Evolutionary conservation across 768 basidiomycete genomes (phyloP).

Genomic region (Dentipellis fragilis): DNA sequence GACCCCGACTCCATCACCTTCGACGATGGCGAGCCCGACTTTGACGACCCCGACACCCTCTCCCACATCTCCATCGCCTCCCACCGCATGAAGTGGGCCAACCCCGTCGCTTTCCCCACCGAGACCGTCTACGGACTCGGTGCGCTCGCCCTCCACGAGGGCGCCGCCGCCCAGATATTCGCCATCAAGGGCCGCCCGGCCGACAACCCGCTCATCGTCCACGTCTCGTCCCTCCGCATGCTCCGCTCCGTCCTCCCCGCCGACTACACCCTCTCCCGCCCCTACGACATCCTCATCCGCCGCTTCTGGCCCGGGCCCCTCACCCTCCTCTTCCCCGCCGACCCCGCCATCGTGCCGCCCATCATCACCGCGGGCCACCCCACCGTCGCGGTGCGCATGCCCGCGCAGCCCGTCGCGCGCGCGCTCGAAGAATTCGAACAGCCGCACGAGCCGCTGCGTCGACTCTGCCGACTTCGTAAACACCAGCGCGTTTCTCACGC

Average conservation of each 20-base stretch:
- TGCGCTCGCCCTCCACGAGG: conserved; percentile 59
- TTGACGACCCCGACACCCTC: conserved; percentile 41
- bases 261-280: conserved; percentile 44
- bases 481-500: conserved; percentile 65
- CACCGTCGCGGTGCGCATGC: conserved; percentile 88
- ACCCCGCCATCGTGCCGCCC: conserved; percentile 49
- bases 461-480: conserved; percentile 98
- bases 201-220: conserved; percentile 97
- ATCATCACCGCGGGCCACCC: conserved; percentile 72
- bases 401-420: conserved; percentile 86
- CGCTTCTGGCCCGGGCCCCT: conserved; percentile 94
- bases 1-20: conserved; percentile 57
- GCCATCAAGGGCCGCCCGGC: conserved; percentile 82
- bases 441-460: conserved; percentile 66
- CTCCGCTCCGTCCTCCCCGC: conserved; percentile 64
- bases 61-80: conserved; percentile 47
- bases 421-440: conserved; percentile 83
- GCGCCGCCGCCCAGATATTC: conserved; percentile 70
- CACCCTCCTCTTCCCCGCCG: conserved; percentile 81
- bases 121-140: conserved; percentile 99
- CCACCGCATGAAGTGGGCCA: conserved; percentile 37
- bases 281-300: conserved; percentile 68
- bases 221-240: conserved; percentile 83
- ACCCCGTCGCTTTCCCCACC: conserved; percentile 84
- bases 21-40: conserved; percentile 33